Evolutionary conservation across 371 early-diverging fungal genomes (phyloP).

Genomic region (Actinomucor elegans): DNA sequence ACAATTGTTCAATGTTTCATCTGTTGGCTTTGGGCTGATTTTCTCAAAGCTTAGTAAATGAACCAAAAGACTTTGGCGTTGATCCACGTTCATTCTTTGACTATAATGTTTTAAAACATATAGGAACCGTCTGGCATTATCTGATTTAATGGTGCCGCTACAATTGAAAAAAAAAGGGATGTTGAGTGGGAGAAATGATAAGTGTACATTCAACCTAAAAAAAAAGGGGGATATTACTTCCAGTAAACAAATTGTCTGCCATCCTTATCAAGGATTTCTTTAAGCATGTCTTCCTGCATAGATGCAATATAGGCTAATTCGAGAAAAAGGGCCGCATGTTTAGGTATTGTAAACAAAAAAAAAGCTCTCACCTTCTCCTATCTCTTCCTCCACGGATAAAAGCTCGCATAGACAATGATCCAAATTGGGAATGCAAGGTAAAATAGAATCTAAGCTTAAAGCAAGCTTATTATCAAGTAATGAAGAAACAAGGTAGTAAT

Average conservation of each 20-base stretch:
- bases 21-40: neutral
- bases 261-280: slow-evolving; percentile 1
- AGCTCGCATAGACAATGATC: neutral
- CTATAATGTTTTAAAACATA: neutral
- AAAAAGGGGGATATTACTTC: neutral
- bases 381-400: neutral
- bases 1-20: neutral
- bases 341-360: too few species aligned
- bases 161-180: too few species aligned
- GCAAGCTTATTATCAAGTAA: slow-evolving; percentile 1
- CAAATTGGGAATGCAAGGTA: neutral
- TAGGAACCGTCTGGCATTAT: neutral
- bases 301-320: slow-evolving; percentile 4
- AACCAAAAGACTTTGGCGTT: neutral
- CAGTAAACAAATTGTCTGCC: neutral
- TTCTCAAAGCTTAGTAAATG: neutral
- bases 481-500: slow-evolving; percentile 2
- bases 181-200: too few species aligned
- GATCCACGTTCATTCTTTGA: neutral
- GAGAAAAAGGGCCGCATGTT: neutral
- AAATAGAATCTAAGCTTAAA: neutral
- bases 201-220: too few species aligned
- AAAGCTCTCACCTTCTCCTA: slow-evolving; percentile 4
- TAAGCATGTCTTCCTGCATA: neutral
- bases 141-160: neutral